Conservation (phyloP, 2,329 filamentous ascomycete genomes). For the Xylariales sp. region DNA sequence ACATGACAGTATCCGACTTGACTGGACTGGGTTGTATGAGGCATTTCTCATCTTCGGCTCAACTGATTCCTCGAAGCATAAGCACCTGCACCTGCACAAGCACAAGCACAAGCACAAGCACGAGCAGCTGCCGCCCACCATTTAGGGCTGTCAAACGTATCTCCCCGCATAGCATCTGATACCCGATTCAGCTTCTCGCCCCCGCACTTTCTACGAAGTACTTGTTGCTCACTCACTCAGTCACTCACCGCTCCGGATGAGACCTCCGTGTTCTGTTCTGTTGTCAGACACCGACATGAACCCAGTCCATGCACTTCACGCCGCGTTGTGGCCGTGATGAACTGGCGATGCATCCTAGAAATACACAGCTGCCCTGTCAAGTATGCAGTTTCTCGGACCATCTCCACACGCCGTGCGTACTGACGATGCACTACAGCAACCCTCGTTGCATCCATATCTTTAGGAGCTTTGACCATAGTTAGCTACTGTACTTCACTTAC, state of each 20-base stretch:
- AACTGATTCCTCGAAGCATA: background rate
- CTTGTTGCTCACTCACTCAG: background rate
- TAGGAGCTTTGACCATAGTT: background rate
- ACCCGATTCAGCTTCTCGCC: background rate
- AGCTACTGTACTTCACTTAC: background rate
- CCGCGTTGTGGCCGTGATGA: background rate
- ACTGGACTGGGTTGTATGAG: background rate
- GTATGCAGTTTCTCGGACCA: too few relatives aligned
- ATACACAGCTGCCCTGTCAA: background rate
- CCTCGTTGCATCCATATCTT: background rate
- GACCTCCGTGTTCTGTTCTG: background rate
- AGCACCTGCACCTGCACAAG: background rate
- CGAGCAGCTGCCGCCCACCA: background rate
- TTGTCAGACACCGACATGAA: background rate
- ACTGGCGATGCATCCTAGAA: background rate
- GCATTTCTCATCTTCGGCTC: background rate
- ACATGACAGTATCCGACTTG: too few relatives aligned
- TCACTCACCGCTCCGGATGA: background rate
- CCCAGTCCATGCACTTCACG: background rate
- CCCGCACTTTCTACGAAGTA: background rate
- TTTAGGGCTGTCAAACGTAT: too few relatives aligned
- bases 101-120: background rate
- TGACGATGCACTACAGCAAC: background rate
- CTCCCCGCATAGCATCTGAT: background rate
- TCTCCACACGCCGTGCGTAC: background rate